Conservation (phyloP, 1,284 basidiomycete species). For the Puccinia sorghi region DNA sequence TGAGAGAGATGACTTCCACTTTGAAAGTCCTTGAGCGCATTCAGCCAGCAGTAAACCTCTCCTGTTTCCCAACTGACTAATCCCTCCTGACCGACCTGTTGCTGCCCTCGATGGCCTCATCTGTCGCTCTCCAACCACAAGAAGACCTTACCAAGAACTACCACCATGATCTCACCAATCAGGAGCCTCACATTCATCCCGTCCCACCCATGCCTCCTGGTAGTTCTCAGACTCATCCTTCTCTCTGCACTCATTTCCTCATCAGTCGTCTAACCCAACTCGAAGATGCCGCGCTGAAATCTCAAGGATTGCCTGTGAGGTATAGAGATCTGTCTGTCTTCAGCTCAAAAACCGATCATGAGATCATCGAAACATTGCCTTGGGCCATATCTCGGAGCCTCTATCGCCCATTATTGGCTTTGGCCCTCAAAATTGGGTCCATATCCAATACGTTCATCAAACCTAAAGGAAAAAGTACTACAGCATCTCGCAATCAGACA, state of each 20-base stretch:
- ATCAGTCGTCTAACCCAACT: background rate
- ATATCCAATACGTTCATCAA: background rate
- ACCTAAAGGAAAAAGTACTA: background rate
- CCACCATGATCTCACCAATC: too few species aligned
- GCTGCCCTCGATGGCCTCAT: too few species aligned
- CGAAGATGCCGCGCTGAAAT: slow-evolving; percentile 34
- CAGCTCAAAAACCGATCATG: slow-evolving; percentile 26
- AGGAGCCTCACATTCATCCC: too few species aligned
- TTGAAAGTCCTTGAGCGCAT: too few species aligned
- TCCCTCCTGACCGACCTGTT: too few species aligned
- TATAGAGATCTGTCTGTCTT: slow-evolving; percentile 39
- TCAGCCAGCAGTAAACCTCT: too few species aligned
- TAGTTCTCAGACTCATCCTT: background rate
- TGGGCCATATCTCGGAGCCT: slow-evolving; percentile 3
- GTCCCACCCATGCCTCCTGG: too few species aligned
- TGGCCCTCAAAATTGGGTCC: background rate
- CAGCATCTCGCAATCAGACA: background rate
- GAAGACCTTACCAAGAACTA: too few species aligned
- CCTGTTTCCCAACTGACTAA: too few species aligned
- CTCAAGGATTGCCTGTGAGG: slow-evolving; percentile 34
- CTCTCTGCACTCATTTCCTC: slow-evolving; percentile 25
- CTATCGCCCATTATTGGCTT: background rate
- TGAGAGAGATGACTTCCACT: too few species aligned
- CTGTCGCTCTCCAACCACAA: too few species aligned
- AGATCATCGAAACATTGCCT: slow-evolving; percentile 27